These are phyloP conservation scores for Poteriospumella lacustris DNA, from an alignment of 108 stramenopile species.

Conservation along the genomic window DNA sequence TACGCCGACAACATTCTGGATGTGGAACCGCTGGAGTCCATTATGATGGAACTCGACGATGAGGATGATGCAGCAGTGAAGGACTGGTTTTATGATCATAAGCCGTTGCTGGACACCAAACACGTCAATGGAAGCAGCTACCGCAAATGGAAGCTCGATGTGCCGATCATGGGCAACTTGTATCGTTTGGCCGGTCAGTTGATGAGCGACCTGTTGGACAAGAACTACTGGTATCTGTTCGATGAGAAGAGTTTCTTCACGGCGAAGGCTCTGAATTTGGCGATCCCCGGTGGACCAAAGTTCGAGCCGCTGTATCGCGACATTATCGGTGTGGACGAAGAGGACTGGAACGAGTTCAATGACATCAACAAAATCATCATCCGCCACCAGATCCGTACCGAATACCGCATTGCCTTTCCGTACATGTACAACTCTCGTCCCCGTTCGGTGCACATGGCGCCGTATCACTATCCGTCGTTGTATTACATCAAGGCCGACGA, in stretches of 20 bases:
- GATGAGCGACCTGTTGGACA: conserved; percentile 58
- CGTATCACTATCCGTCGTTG: conserved; percentile 85
- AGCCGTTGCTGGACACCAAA: conserved; percentile 47
- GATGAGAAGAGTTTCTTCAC: conserved; percentile 89
- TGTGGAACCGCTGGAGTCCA: conserved; percentile 84
- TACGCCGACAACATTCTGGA: conserved; percentile 97
- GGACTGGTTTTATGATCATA: conserved; percentile 68
- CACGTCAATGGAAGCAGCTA: conserved; percentile 85
- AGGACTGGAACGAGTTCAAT: conserved; percentile 99
- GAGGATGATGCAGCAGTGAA: conserved; percentile 64
- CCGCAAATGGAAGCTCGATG: conserved; percentile 81
- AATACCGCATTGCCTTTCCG: conserved; percentile 94
- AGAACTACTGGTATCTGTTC: conserved; percentile 68
- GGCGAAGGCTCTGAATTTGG: conserved; percentile 93
- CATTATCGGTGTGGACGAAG: conserved; percentile 78
- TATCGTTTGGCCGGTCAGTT: conserved; percentile 88
- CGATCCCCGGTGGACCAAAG: conserved; percentile 98
- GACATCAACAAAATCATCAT: conserved; percentile 98
- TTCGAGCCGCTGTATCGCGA: conserved; percentile 97
- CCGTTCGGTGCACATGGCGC: conserved; percentile 69
- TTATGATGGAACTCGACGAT: conserved; percentile 73
- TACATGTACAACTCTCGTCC: conserved; percentile 96
- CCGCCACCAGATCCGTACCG: conserved; percentile 89
- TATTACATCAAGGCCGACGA: conserved; percentile 76
- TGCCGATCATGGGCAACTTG: conserved; percentile 84